Base-by-base conservation (phyloP, 441 rosid species). In the Syzygium malaccense region DNA sequence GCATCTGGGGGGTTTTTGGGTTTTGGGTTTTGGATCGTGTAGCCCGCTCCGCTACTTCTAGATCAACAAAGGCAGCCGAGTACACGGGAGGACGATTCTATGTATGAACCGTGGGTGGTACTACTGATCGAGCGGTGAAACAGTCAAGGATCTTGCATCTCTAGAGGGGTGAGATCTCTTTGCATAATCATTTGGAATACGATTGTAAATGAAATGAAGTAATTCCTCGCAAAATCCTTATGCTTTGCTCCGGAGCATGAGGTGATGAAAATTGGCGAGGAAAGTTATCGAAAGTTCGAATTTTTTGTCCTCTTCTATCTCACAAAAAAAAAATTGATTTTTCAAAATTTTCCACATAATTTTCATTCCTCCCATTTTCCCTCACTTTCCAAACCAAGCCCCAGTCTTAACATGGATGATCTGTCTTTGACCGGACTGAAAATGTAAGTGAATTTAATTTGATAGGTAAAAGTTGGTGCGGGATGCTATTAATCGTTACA, bases 131-230 rank as follows among this genome's bases (percentile, higher is more conserved):
- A 33, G 48, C 4, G 14, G 13, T 3, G 28, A 10, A 19, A 71
- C 1, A 0, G 15, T 71, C 28, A 8, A 71, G 15, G 49, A 71
- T 37, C 49, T 13, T 71, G 80, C 80, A 11, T 37, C 2, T 71
- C 9, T 15, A 2, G 25, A 11, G 23, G 49, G 2, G 14, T 10
- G 80, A 71, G 4, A 14, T 23, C 83, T 20, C 51, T 23, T 14
- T 11, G 28, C 6, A 9, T 68, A 9, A 68, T 5, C 28, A 11
- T n/a, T 37, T 5, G 10, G 8, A 71, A 75, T 71, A 8, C 5
- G 7, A 75, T 49, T 10, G 2, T 10, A 11, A 68, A 37, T 1
- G 28, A 75, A 12, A 0, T 20, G 9, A 28, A 28, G 0, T 6
- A 0, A 75, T 75, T 75, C 48, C n/a, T 75, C 8, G 9, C 41